These are phyloP conservation scores for Boletus huronensis DNA, from an alignment of 768 basidiomycete genomes.

Conservation along the genomic window DNA sequence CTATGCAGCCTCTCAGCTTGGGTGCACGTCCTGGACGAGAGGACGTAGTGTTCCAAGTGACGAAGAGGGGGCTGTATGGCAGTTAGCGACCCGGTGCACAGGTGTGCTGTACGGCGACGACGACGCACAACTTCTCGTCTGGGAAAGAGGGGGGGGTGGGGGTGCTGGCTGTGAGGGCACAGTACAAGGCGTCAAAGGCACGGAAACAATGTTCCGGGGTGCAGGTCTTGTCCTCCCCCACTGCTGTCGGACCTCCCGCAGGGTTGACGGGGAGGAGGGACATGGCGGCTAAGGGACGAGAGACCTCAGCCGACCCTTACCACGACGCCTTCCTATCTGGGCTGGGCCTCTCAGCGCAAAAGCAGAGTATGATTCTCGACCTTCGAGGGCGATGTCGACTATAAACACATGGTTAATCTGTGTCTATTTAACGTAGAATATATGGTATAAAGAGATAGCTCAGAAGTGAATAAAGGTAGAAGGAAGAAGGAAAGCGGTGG, in stretches of 20 bases:
- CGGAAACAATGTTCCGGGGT: conserved; percentile 73
- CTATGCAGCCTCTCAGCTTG: conserved; percentile 89
- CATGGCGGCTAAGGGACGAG: conserved; percentile 39
- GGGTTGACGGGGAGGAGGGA: conserved; percentile 55
- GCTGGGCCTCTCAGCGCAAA: conserved; percentile 8
- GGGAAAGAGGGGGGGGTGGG: conserved; percentile 62
- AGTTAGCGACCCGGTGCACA: conserved; percentile 3
- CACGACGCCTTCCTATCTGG: conserved; percentile 28
- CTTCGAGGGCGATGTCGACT: conserved; percentile 21
- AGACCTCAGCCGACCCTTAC: conserved; percentile 2
- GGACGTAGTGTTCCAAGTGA: conserved; percentile 87
- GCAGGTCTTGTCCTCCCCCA: conserved; percentile 49
- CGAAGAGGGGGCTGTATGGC: conserved; percentile 70
- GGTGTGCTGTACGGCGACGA: conserved; percentile 23
- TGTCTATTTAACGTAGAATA: conserved; percentile 37
- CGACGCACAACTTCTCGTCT: conserved; percentile 74
- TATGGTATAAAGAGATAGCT: conserved; percentile 42
- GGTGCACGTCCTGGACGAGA: conserved; percentile 56
- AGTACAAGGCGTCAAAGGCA: conserved; percentile 80
- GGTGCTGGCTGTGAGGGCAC: conserved; percentile 53
- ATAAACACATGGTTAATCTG: conserved; percentile 36
- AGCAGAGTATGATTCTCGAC: conserved; percentile 6
- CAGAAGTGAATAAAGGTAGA: conserved; percentile 32
- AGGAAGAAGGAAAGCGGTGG: conserved; percentile 12
- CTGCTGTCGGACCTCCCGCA: conserved; percentile 37